phyloP scores from a whole-genome alignment of 2,329 filamentous ascomycete species.

The Zymoseptoria ardabiliae region DNA sequence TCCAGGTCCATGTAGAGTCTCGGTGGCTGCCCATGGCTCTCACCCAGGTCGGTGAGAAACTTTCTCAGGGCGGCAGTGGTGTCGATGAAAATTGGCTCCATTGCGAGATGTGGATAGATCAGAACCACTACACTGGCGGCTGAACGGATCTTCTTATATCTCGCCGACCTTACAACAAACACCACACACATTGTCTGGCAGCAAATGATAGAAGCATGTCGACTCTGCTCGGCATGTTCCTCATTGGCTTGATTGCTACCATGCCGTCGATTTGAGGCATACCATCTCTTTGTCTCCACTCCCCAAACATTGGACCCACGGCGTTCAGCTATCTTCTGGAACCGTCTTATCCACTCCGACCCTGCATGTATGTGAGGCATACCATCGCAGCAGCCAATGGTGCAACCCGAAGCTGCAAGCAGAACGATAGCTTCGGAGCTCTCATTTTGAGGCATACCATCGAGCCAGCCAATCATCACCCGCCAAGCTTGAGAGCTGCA shows the following conservation, averaged over 20 bases:
- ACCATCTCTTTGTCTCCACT: not conserved
- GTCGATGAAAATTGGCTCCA: not conserved
- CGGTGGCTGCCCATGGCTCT: not conserved
- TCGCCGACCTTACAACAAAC: not conserved
- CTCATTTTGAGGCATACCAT: not conserved
- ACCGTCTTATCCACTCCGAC: not conserved
- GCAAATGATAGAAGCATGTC: not conserved
- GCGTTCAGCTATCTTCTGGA: not conserved
- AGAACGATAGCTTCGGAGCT: not conserved
- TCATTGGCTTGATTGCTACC: not conserved
- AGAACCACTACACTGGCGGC: not conserved
- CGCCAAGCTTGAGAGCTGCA: not conserved
- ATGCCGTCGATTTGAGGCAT: not conserved
- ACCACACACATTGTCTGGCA: not conserved
- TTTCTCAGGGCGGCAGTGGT: not conserved
- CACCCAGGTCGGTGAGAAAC: not conserved
- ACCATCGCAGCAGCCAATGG: not conserved
- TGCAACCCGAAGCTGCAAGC: not conserved
- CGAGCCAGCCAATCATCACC: not conserved
- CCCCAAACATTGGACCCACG: too few species aligned
- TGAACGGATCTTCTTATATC: not conserved
- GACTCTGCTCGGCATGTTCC: not conserved
- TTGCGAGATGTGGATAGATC: not conserved
- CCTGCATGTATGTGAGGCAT: not conserved
- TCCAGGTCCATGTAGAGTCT: constrained; percentile 45